phyloP scores from a whole-genome alignment of 2,329 filamentous ascomycete species.

The Xylariales sp. region DNA sequence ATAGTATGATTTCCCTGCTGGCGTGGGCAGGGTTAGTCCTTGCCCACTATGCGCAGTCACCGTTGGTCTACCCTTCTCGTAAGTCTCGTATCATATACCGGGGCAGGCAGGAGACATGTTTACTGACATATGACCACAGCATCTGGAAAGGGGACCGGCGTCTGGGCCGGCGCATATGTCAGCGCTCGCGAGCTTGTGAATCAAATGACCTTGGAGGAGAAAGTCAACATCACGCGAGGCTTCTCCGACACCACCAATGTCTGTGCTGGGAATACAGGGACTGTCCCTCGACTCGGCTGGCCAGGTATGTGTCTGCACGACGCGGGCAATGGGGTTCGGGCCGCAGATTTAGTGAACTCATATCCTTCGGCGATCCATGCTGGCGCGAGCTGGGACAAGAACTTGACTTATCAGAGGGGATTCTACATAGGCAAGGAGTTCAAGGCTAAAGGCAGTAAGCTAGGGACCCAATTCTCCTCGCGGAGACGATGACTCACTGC shows the following conservation, averaged over 20 bases:
- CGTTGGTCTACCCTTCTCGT: slow-evolving; percentile 24
- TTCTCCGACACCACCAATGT: slow-evolving; percentile 39
- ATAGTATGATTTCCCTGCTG: slow-evolving; percentile 1
- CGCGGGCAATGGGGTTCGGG: slow-evolving; percentile 44
- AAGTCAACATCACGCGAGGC: slow-evolving; percentile 47
- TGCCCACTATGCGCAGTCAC: slow-evolving; percentile 20
- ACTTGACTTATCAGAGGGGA: slow-evolving; percentile 46
- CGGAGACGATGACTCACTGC: too few relatives aligned
- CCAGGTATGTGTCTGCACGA: slow-evolving; percentile 46
- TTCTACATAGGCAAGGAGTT: slow-evolving; percentile 54
- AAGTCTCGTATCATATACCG: too few relatives aligned
- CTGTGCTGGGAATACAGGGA: slow-evolving; percentile 44
- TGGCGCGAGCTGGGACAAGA: slow-evolving; percentile 49
- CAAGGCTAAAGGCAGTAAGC: slow-evolving; percentile 42
- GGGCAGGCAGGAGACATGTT: too few relatives aligned
- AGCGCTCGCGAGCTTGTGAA: slow-evolving; percentile 53
- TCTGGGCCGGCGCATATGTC: slow-evolving; percentile 54
- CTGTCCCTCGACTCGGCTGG: slow-evolving; percentile 39
- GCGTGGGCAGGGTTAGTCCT: slow-evolving; percentile 10
- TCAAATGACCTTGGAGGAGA: slow-evolving; percentile 63
- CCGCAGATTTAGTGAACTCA: slow-evolving; percentile 42
- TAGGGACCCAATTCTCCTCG: too few relatives aligned
- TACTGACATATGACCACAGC: too few relatives aligned
- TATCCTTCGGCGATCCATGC: slow-evolving; percentile 44
- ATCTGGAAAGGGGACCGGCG: slow-evolving; percentile 26